phyloP scores from a whole-genome alignment of 1,284 basidiomycete genomes.

The Boletellus sp. region DNA sequence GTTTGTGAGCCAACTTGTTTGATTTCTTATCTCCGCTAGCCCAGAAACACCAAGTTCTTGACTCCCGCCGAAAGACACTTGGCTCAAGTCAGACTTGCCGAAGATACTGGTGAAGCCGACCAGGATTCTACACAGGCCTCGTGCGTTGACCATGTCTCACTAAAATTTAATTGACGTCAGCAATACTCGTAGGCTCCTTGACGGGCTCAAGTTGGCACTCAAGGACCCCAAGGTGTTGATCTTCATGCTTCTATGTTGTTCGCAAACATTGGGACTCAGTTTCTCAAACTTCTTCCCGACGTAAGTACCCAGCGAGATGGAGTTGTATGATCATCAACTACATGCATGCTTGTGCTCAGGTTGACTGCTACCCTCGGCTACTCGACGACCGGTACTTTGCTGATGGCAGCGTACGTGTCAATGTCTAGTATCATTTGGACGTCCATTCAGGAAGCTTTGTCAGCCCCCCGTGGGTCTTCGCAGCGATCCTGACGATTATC shows the following conservation, averaged over 20 bases:
- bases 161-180: not conserved
- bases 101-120: conserved; percentile 60
- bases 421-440: conserved; percentile 7
- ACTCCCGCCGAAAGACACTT: conserved; percentile 49
- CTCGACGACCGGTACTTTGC: conserved; percentile 54
- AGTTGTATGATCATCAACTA: not conserved
- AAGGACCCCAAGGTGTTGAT: conserved; percentile 62
- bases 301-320: conserved; percentile 33
- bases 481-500: conserved; percentile 50
- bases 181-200: conserved; percentile 39
- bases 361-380: conserved; percentile 67
- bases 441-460: conserved; percentile 1
- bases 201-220: conserved; percentile 57
- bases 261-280: conserved; percentile 59
- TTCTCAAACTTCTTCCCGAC: conserved; percentile 76
- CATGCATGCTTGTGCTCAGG: conserved; percentile 30
- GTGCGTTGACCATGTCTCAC: conserved; percentile 34
- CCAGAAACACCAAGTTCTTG: conserved; percentile 67
- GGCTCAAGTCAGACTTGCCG: conserved; percentile 57
- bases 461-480: conserved; percentile 65
- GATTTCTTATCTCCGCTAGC: conserved; percentile 35
- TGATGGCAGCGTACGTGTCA: conserved; percentile 58
- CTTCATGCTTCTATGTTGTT: conserved; percentile 55
- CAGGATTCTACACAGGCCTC: conserved; percentile 53
- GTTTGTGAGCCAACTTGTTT: not conserved